Percentiles rank a stretch among this genome's conserved stretches.
Evolutionary conservation across 257 asterid genomes (phyloP).

Genomic region (Nicotiana tomentosiformis): DNA sequence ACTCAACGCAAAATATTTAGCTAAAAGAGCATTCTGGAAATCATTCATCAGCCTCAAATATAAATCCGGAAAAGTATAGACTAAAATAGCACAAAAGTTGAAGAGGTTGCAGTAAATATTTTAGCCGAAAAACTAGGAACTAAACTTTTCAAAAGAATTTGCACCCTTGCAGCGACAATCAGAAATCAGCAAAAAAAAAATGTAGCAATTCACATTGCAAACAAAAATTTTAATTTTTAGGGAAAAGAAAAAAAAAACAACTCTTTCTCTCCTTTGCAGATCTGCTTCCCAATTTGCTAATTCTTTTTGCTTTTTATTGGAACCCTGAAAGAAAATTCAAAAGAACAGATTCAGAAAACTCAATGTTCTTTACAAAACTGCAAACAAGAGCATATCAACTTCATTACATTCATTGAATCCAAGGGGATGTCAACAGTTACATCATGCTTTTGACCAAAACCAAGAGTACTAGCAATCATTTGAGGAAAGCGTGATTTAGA

Average conservation of each 20-base stretch:
- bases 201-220: neutral
- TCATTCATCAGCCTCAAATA: neutral
- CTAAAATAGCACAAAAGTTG: neutral
- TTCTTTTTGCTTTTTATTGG: constrained; percentile 71
- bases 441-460: constrained; percentile 93
- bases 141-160: neutral
- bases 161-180: neutral
- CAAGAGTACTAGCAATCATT: constrained; percentile 75
- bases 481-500: constrained; percentile 79
- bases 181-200: neutral
- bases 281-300: constrained; percentile 87
- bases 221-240: neutral
- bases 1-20: neutral
- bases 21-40: neutral
- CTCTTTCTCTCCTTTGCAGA: constrained; percentile 83
- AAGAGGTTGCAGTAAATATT: neutral
- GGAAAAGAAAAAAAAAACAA: constrained; percentile 21
- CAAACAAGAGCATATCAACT: neutral
- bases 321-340: constrained; percentile 45
- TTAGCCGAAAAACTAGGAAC: neutral
- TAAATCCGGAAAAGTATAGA: neutral
- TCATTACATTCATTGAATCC: constrained; percentile 65
- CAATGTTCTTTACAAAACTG: constrained; percentile 5
- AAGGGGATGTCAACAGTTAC: constrained; percentile 93
- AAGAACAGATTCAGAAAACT: constrained; percentile 5